phyloP scores from a whole-genome alignment of 352 stramenopile genomes.

The Phytophthora chlamydospora region DNA sequence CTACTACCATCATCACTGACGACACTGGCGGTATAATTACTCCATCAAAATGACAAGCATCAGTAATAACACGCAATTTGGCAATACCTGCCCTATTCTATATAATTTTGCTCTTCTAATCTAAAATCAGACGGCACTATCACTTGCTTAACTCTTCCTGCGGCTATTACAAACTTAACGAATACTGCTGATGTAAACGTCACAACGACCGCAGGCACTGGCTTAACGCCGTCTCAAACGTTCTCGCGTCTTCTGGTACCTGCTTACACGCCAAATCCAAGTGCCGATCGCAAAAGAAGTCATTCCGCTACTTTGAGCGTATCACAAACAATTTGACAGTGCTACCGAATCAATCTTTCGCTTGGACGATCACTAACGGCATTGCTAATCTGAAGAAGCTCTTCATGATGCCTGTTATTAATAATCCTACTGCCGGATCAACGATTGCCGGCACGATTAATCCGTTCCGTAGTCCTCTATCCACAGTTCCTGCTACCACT shows the following conservation, averaged over 20 bases:
- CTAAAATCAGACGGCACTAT: too few species aligned
- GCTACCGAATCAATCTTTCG: not conserved
- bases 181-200: slow-evolving; percentile 4
- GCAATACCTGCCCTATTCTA: slow-evolving; percentile 12
- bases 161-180: not conserved
- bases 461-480: slow-evolving; percentile 7
- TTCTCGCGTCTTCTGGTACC: slow-evolving; percentile 7
- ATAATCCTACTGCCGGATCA: not conserved
- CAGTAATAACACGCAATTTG: slow-evolving; percentile 12
- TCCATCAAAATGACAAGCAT: not conserved
- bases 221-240: slow-evolving; percentile 3
- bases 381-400: slow-evolving; percentile 4
- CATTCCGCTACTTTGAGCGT: slow-evolving; percentile 21
- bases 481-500: slow-evolving; percentile 27
- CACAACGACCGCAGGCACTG: not conserved
- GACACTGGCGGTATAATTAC: not conserved
- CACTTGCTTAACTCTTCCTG: not conserved
- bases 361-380: slow-evolving; percentile 5
- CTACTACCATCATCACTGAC: not conserved
- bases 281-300: slow-evolving; percentile 17
- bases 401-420: not conserved
- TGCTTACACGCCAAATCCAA: slow-evolving; percentile 8
- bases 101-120: not conserved
- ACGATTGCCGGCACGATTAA: slow-evolving; percentile 20
- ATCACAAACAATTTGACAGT: slow-evolving; percentile 21